Percentiles rank a stretch among this genome's conserved stretches.
Conservation (phyloP, 345 rosid genomes). For the Erucastrum elatum region DNA sequence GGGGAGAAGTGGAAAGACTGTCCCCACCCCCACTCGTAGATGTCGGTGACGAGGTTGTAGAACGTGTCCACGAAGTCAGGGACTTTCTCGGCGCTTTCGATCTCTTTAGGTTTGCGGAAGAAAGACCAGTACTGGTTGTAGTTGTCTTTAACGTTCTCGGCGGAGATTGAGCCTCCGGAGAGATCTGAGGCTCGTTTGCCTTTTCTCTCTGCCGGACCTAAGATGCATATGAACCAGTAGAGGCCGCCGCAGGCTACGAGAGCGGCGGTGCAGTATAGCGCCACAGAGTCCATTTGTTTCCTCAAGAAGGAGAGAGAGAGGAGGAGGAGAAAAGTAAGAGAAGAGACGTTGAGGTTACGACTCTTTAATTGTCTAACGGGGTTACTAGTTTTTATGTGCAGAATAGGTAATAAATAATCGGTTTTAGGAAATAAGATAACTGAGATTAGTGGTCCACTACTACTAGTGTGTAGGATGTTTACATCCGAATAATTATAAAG, state of each 20-base stretch:
- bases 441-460: too few species aligned
- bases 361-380: not conserved
- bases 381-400: not conserved
- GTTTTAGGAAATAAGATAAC: too few species aligned
- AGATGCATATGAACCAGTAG: slow-evolving; percentile 83
- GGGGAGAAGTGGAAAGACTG: slow-evolving; percentile 98
- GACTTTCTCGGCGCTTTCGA: slow-evolving; percentile 71
- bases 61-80: slow-evolving; percentile 94
- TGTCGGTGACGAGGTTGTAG: slow-evolving; percentile 90
- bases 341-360: not conserved
- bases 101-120: slow-evolving; percentile 85
- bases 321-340: not conserved
- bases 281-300: slow-evolving; percentile 50
- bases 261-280: slow-evolving; percentile 69
- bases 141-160: slow-evolving; percentile 77
- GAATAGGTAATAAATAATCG: not conserved
- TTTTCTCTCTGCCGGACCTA: slow-evolving; percentile 84
- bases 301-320: not conserved
- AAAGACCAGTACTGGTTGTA: slow-evolving; percentile 85
- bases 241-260: slow-evolving; percentile 61
- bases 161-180: slow-evolving; percentile 91
- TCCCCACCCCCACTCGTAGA: slow-evolving; percentile 98
- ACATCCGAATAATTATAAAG: too few species aligned
- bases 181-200: slow-evolving; percentile 76
- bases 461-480: too few species aligned